Evolutionary conservation across 176 grass and related monocot genomes (phyloP), one percentile per base, ranked within the genome.

Genomic region (Calamus simplicifolius): DNA sequence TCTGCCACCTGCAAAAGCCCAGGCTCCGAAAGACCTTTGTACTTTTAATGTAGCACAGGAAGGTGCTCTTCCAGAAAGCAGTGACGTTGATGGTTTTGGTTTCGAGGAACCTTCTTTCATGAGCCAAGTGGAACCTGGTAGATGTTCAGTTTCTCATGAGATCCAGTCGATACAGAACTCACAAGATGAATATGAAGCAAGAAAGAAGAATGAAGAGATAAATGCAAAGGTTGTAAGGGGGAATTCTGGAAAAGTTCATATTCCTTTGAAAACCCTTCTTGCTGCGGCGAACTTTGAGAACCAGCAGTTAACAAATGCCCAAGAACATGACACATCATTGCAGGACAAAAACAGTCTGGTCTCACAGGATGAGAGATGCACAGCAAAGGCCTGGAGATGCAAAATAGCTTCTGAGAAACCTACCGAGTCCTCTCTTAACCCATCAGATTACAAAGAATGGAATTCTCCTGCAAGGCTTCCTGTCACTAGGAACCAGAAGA

Each of bases 181-280:
- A 43, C 54, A 49, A 51, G 35, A 55, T 72, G 4, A 49, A 8
- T 5, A 19, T 56, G 79, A 75, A 51, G 79, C 56, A 58, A 59
- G 26, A 10, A 81, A 74, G 27, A 43, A 43, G 35, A 13, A 43
- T 0, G 56, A 67, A 71, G 79, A 71, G 56, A 78, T 66, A 8
- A 63, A 51, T 25, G 17, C 56, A 16, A 54, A 58, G 0, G 69
- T 25, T 4, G 23, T 15, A 5, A 62, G 49, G 27, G 16, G 50
- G 61, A 81, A 81, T n/a, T 74, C 85, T 49, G 66, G 25, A 51
- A 81, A 78, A 52, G 17, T 66, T 15, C 70, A 57, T 17, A 77
- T 78, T 15, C 77, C 77, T 2, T 61, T 89, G 70, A 89, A 81
- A 73, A 81, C 77, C 27, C 85, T 89, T 31, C 81, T 89, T 0